Evolutionary conservation across 129 eudicot species (phyloP).

Genomic region (Arctium minus): DNA sequence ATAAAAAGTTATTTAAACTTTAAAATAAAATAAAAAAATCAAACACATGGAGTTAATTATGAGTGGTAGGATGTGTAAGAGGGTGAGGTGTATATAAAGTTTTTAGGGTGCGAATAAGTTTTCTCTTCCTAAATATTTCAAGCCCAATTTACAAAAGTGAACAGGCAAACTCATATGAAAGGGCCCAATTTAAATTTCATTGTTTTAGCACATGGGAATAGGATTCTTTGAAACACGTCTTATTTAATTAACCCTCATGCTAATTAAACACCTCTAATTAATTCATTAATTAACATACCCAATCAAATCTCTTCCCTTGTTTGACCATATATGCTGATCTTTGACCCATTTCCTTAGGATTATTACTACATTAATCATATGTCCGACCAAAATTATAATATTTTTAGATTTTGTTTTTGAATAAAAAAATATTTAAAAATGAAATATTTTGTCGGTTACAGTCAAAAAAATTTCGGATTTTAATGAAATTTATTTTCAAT

Average conservation of each 20-base stretch:
- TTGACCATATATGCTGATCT: background rate
- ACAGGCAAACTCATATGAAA: no score
- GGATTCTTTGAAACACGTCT: background rate
- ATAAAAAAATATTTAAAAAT: background rate
- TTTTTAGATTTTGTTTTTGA: background rate
- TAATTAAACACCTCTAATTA: background rate
- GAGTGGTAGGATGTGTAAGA: no score
- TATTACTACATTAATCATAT: background rate
- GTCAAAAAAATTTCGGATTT: background rate
- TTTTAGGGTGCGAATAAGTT: no score
- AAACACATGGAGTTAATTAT: no score
- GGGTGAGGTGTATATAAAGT: no score
- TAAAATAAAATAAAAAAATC: no score
- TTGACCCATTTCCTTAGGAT: background rate
- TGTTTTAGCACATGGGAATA: background rate
- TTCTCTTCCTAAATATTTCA: background rate
- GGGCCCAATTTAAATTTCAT: background rate
- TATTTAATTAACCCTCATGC: background rate
- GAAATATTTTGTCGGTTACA: background rate
- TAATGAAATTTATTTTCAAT: background rate
- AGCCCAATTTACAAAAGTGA: background rate
- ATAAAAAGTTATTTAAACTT: no score
- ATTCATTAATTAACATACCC: background rate
- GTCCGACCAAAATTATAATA: background rate
- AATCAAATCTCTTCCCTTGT: background rate